Evolutionary conservation across 345 rosid genomes (phyloP).

Genomic region (Microthlaspi erraticum): DNA sequence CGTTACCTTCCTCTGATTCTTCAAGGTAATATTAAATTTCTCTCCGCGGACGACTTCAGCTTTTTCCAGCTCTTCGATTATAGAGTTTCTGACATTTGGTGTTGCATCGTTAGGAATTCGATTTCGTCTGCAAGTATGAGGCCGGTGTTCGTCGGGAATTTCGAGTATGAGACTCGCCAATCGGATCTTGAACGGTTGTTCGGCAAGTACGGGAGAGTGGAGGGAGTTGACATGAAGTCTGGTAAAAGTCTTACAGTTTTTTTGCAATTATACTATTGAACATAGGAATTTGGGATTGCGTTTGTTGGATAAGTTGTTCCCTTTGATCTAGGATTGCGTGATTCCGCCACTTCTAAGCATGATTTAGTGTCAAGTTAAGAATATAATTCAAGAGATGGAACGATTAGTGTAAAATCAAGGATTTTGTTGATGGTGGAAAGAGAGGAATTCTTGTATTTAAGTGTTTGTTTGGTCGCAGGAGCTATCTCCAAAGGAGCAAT

Average conservation of each 20-base stretch:
- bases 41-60: not conserved
- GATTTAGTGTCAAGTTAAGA: slow-evolving; percentile 5
- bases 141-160: slow-evolving; percentile 79
- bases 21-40: slow-evolving; percentile 7
- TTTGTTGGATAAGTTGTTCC: not conserved
- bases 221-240: slow-evolving; percentile 91
- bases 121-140: slow-evolving; percentile 46
- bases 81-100: not conserved
- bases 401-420: not conserved
- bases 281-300: not conserved
- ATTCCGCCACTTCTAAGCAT: not conserved
- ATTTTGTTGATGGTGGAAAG: slow-evolving; percentile 1
- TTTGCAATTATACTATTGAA: not conserved
- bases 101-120: slow-evolving; percentile 6
- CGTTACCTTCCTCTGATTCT: not conserved
- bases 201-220: slow-evolving; percentile 77
- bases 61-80: too few species aligned
- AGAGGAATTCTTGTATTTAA: slow-evolving; percentile 55
- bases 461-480: slow-evolving; percentile 97
- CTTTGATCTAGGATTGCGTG: not conserved
- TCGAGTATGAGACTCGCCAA: slow-evolving; percentile 83
- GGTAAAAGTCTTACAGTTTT: slow-evolving; percentile 48
- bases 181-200: slow-evolving; percentile 77
- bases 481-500: slow-evolving; percentile 63
- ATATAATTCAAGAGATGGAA: not conserved